Conservation (phyloP, 345 rosid genomes). For the Arabis hirsuta region DNA sequence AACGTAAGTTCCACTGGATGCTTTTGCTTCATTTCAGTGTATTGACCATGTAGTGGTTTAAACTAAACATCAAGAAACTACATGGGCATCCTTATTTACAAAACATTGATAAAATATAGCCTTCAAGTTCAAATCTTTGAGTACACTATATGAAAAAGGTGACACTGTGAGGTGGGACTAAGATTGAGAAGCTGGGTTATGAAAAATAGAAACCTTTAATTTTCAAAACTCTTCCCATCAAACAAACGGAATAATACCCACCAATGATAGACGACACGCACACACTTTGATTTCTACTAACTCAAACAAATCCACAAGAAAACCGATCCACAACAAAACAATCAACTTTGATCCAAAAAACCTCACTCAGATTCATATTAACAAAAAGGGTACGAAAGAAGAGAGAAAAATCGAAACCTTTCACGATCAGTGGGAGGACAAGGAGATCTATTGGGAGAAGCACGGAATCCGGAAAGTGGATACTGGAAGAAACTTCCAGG, state of each 20-base stretch:
- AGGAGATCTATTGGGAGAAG: constrained; percentile 83
- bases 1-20: neutral
- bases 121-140: neutral
- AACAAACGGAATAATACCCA: constrained; percentile 8
- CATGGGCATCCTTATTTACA: neutral
- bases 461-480: constrained; percentile 76
- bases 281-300: neutral
- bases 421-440: constrained; percentile 77
- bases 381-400: neutral
- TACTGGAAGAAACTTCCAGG: constrained; percentile 87
- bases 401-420: constrained; percentile 52
- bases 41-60: neutral
- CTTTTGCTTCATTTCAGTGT: neutral
- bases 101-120: neutral
- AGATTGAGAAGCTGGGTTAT: constrained; percentile 25
- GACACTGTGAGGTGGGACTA: neutral
- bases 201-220: constrained; percentile 7
- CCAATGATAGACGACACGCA: neutral
- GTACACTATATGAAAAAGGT: constrained; percentile 4
- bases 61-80: neutral
- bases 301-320: constrained; percentile 16
- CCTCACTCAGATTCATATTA: neutral
- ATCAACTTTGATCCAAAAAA: constrained; percentile 26
- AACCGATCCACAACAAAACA: constrained; percentile 14
- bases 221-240: constrained; percentile 6